Percentiles rank a stretch among this genome's conserved stretches.
Conservation (phyloP, 345 rosid genomes). For the Pugionium cornutum region DNA sequence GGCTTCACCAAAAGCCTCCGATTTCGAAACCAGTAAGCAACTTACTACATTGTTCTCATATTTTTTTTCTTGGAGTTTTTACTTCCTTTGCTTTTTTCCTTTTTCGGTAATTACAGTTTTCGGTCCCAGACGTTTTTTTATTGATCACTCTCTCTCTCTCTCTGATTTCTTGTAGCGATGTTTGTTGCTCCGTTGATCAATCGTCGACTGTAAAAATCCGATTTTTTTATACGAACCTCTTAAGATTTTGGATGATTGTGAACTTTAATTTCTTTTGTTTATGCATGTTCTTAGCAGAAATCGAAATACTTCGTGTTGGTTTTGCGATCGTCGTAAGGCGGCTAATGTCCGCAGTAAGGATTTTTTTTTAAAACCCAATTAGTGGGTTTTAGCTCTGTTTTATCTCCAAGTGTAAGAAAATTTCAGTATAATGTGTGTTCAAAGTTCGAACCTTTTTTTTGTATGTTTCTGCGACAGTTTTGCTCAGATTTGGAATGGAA, state of each 20-base stretch:
- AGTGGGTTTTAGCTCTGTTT: constrained; percentile 15
- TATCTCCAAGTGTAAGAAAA: neutral
- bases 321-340: constrained; percentile 17
- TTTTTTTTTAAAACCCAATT: neutral
- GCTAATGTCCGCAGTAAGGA: constrained; percentile 19
- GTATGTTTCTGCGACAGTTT: neutral
- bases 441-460: neutral
- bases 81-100: neutral
- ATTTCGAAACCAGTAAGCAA: constrained; percentile 32
- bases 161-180: neutral
- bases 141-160: constrained; percentile 1
- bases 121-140: neutral
- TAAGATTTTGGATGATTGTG: constrained; percentile 1
- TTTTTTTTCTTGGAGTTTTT: constrained; percentile 1
- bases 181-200: neutral
- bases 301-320: neutral
- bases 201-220: neutral
- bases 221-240: neutral
- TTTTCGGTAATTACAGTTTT: constrained; percentile 13
- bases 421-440: constrained; percentile 10
- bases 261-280: neutral
- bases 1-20: constrained; percentile 37
- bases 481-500: neutral
- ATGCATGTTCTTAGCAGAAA: constrained; percentile 33
- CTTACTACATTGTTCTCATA: constrained; percentile 29